These are phyloP conservation scores for Stemphylium vesicarium DNA, from an alignment of 2,329 filamentous ascomycete genomes.

Conservation along the genomic window DNA sequence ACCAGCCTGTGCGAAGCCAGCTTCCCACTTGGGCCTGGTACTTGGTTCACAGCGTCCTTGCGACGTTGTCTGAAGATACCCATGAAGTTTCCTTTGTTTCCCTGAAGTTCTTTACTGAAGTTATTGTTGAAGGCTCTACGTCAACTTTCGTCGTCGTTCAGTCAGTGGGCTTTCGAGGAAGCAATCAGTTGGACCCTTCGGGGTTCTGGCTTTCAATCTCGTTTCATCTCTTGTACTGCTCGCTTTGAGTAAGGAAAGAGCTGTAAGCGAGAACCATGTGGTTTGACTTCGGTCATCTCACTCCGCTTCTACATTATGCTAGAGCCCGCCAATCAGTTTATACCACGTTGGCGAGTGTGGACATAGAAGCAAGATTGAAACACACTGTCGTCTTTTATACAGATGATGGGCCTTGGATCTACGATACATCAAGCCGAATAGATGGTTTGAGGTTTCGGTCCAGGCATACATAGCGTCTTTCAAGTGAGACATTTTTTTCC, in stretches of 20 bases:
- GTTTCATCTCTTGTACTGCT: constrained; percentile 11
- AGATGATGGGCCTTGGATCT: constrained; percentile 38
- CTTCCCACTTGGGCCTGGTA: background rate
- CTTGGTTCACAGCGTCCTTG: constrained; percentile 10
- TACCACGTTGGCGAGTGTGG: constrained; percentile 50
- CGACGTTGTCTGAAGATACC: constrained; percentile 5
- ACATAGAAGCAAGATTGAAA: constrained; percentile 51
- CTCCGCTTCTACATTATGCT: constrained; percentile 50
- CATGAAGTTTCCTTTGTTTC: background rate
- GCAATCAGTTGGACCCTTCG: background rate
- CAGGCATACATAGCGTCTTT: background rate
- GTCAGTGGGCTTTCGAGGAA: constrained; percentile 18
- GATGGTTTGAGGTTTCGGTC: constrained; percentile 32
- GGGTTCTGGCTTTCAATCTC: background rate
- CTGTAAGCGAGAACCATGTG: background rate
- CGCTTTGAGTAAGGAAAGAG: background rate
- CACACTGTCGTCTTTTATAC: constrained; percentile 32
- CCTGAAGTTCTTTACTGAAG: too few species aligned
- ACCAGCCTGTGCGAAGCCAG: constrained; percentile 15
- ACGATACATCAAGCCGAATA: constrained; percentile 30
- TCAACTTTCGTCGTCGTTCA: constrained; percentile 6
- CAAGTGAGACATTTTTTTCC: background rate
- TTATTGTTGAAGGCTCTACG: background rate
- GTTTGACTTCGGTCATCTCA: constrained; percentile 5
- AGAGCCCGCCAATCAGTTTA: constrained; percentile 50